A percentile compares a stretch with the other conserved stretches of the same genome.
These are phyloP conservation scores for Ocimum tenuiflorum DNA, from an alignment of 257 asterid genomes.

Conservation along the genomic window DNA sequence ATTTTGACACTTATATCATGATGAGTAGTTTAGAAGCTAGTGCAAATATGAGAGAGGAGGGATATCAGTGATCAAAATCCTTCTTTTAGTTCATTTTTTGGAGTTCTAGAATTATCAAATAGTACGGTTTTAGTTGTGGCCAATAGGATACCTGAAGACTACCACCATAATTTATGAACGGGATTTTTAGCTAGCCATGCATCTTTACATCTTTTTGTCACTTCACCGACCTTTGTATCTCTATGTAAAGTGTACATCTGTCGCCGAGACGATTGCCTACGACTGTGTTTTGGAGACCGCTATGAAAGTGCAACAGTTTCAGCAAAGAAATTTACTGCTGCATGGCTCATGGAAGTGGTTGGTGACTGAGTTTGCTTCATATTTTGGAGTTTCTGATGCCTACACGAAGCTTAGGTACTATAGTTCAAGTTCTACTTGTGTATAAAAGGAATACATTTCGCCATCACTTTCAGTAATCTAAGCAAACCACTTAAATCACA, in stretches of 20 bases:
- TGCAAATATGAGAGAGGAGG: background rate
- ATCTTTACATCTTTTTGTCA: background rate
- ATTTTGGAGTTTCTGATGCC: constrained; percentile 90
- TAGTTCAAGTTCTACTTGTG: constrained; percentile 2
- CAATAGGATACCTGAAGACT: background rate
- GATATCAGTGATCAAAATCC: background rate
- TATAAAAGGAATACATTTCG: background rate
- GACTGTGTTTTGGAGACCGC: constrained; percentile 89
- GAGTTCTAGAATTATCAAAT: background rate
- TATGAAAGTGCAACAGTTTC: constrained; percentile 76
- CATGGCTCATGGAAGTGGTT: constrained; percentile 89
- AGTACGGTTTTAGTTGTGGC: background rate
- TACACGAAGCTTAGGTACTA: constrained; percentile 73
- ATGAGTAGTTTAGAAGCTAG: background rate
- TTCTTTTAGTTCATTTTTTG: background rate
- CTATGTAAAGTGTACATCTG: constrained; percentile 55
- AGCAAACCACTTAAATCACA: background rate
- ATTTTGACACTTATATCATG: too few relatives aligned
- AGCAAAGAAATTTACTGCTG: constrained; percentile 62
- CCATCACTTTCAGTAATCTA: background rate
- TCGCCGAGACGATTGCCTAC: constrained; percentile 88
- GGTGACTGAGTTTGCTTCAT: constrained; percentile 71
- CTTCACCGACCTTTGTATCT: background rate
- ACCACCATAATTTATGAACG: background rate
- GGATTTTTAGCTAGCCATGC: background rate